Conservation (phyloP, 129 eudicot species). For the Cynara cardunculus region DNA sequence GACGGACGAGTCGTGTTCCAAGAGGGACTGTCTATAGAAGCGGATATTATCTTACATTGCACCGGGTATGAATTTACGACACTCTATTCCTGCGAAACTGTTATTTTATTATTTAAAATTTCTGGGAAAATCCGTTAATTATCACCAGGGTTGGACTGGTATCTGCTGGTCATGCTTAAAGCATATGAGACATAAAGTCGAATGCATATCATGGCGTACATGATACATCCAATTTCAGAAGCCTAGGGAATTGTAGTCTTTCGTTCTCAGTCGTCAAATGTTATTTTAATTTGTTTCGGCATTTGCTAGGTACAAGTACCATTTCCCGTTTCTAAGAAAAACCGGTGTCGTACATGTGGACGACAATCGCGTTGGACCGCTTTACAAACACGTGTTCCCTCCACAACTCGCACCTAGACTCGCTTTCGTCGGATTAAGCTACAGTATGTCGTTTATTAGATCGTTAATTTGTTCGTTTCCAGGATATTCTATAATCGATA, state of each 20-base stretch:
- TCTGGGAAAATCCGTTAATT: background rate
- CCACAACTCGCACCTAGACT: slow-evolving; percentile 53
- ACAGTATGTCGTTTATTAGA: background rate
- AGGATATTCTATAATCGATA: background rate
- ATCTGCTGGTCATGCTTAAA: background rate
- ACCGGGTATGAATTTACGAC: slow-evolving; percentile 51
- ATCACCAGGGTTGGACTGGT: background rate
- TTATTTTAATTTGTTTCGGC: slow-evolving; percentile 9
- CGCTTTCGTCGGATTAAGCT: slow-evolving; percentile 46
- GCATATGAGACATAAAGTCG: background rate
- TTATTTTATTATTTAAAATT: background rate
- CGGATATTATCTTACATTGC: slow-evolving; percentile 62
- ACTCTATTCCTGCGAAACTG: background rate
- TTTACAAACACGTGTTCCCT: slow-evolving; percentile 63
- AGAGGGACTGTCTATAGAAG: slow-evolving; percentile 45
- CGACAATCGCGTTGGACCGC: slow-evolving; percentile 67
- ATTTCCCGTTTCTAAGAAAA: slow-evolving; percentile 50
- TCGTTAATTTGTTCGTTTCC: background rate
- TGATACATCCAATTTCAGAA: background rate
- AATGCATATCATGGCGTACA: background rate
- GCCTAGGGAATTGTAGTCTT: background rate
- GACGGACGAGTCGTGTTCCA: slow-evolving; percentile 49
- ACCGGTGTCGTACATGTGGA: slow-evolving; percentile 43
- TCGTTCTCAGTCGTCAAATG: too few relatives aligned
- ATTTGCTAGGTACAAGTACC: slow-evolving; percentile 35